Evolutionary conservation across 108 stramenopile genomes (phyloP).

Genomic region (Cyclotella cryptica): DNA sequence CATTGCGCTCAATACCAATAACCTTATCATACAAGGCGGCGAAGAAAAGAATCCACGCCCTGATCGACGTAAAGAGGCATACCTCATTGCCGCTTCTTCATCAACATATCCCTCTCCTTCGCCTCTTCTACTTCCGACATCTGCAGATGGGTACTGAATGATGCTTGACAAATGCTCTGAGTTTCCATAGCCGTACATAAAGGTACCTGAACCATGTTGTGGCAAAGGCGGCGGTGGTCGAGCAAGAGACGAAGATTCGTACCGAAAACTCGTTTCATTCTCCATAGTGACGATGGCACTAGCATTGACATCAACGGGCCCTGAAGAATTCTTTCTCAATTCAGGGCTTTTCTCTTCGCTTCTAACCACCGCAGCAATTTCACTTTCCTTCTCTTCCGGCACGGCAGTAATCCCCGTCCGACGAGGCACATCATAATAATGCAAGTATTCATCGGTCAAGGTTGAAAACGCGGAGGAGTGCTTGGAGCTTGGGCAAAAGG

Average conservation of each 20-base stretch:
- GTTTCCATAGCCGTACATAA: slow-evolving; percentile 1
- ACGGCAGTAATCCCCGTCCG: slow-evolving; percentile 8
- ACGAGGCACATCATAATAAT: slow-evolving; percentile 11
- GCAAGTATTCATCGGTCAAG: slow-evolving; percentile 17
- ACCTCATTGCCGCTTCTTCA: slow-evolving; percentile 19
- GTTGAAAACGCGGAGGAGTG: slow-evolving; percentile 5
- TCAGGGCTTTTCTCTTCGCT: neutral
- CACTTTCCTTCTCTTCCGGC: neutral
- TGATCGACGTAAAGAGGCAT: slow-evolving; percentile 4
- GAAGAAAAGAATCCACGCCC: neutral
- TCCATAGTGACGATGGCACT: neutral
- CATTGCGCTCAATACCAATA: slow-evolving; percentile 5
- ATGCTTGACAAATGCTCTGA: slow-evolving; percentile 18
- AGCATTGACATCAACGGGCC: slow-evolving; percentile 14
- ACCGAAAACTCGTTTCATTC: neutral
- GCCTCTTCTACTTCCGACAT: neutral
- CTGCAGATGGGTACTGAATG: slow-evolving; percentile 8
- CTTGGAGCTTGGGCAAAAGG: slow-evolving; percentile 13
- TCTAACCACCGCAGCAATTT: neutral
- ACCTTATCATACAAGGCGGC: neutral
- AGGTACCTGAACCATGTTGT: neutral
- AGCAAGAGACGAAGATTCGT: slow-evolving; percentile 1
- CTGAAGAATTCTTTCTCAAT: neutral
- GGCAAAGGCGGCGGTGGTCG: slow-evolving; percentile 4
- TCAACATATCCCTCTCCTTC: slow-evolving; percentile 13